These are phyloP conservation scores for Metarhizium sp. DNA, from an alignment of 2,329 filamentous ascomycete genomes.

Conservation along the genomic window DNA sequence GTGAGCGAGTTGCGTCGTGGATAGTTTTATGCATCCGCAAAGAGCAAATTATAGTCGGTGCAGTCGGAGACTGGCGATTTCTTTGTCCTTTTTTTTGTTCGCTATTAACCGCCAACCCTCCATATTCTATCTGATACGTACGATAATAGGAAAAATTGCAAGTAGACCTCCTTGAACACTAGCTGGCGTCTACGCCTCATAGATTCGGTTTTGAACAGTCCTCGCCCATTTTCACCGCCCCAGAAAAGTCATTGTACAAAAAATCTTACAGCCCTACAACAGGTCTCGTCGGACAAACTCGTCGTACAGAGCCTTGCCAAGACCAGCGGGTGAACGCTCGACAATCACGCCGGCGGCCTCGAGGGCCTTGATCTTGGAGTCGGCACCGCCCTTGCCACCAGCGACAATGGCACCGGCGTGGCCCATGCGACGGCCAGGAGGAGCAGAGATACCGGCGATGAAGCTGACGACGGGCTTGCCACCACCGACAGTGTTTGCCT, in stretches of 20 bases:
- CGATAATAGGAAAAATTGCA: slow-evolving; percentile 19
- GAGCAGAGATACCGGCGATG: slow-evolving; percentile 96
- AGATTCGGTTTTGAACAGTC: slow-evolving; percentile 6
- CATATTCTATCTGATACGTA: slow-evolving; percentile 24
- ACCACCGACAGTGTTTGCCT: slow-evolving; percentile 76
- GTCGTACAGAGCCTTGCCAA: slow-evolving; percentile 88
- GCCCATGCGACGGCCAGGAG: slow-evolving; percentile 93
- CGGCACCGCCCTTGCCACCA: slow-evolving; percentile 93
- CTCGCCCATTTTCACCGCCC: neutral
- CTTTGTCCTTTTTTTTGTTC: neutral
- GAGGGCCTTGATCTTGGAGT: slow-evolving; percentile 95
- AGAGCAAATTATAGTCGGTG: neutral
- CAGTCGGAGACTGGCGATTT: neutral
- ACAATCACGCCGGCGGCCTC: slow-evolving; percentile 91
- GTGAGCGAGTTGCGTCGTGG: neutral
- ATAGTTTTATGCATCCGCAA: neutral
- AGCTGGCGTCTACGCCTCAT: slow-evolving; percentile 14
- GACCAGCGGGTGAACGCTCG: slow-evolving; percentile 81
- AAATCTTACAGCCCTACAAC: slow-evolving; percentile 49
- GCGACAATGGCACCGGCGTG: slow-evolving; percentile 97
- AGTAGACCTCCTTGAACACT: slow-evolving; percentile 11
- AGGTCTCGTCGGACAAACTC: slow-evolving; percentile 96
- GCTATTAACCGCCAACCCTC: slow-evolving; percentile 3
- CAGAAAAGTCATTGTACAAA: slow-evolving; percentile 3
- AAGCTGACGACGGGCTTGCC: slow-evolving; percentile 95